Evolutionary conservation across 2,329 filamentous ascomycete genomes (phyloP).

Genomic region (Epicoccum sorghinum): DNA sequence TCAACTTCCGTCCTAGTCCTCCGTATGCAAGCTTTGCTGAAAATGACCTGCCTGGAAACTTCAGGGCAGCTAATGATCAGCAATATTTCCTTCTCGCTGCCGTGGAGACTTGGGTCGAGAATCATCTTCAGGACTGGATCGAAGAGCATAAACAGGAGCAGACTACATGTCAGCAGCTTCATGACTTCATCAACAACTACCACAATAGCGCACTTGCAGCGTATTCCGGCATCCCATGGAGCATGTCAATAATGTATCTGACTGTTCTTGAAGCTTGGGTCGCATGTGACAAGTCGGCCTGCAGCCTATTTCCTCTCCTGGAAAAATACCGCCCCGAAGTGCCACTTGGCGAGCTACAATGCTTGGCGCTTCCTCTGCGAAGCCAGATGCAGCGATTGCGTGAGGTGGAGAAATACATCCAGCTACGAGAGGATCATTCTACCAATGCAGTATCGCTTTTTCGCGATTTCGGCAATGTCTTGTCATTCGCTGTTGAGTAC

Average conservation of each 20-base stretch:
- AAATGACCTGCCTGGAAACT: conserved; percentile 16
- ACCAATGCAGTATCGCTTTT: conserved; percentile 44
- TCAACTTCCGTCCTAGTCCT: conserved; percentile 19
- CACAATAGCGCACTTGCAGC: conserved; percentile 2
- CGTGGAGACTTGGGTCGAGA: conserved; percentile 59
- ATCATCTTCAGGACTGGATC: conserved; percentile 51
- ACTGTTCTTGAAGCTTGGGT: conserved; percentile 65
- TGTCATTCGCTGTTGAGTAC: conserved; percentile 57
- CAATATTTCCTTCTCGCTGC: conserved; percentile 53
- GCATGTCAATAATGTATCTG: conserved; percentile 61
- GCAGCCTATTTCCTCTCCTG: conserved; percentile 50
- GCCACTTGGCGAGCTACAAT: conserved; percentile 47
- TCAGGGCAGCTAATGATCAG: conserved; percentile 18
- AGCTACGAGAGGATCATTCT: conserved; percentile 33
- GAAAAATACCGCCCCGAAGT: conserved; percentile 57
- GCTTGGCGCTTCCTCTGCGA: conserved; percentile 53
- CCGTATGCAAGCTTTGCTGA: conserved; percentile 12
- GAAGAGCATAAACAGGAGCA: conserved; percentile 22
- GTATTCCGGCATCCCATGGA: conserved; percentile 55
- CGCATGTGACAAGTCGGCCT: conserved; percentile 59
- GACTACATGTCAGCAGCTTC: conserved; percentile 33
- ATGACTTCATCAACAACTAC: conserved; percentile 25
- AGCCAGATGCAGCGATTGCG: conserved; percentile 55
- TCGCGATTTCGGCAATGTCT: conserved; percentile 36
- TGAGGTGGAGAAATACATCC: conserved; percentile 57